Evolutionary conservation across 2,329 filamentous ascomycete genomes (phyloP), one percentile per base, ranked within the genome.

Genomic region (Neonectria sp.): DNA sequence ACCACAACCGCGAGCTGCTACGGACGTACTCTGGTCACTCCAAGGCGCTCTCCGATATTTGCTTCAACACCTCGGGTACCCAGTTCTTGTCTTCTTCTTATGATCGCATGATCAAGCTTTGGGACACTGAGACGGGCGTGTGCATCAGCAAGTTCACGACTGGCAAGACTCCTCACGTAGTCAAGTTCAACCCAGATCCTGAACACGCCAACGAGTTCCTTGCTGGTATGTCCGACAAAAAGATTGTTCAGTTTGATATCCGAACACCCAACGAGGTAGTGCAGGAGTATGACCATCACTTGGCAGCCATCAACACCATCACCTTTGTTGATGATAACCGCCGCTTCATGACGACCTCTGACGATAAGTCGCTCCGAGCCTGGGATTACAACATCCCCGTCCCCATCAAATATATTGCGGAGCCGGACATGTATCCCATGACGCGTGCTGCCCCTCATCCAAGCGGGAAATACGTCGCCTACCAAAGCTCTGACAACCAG

Each of bases 361-460:
- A 99, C 84, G 96, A 99, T 85, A 97, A 98, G 81, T 95, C 93
- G 8, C 88, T 99, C 27, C 92, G 96, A 68, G 95, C 95, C 1
- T 99, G 97, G 97, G 97, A 99, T 82, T 98, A 97, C 84, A 94
- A 95, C 75, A 98, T 99, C 74, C 96, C 96, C 1, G 96, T 99
- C 0, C 96, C 96, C 0, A 98, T 99, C 86, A 98, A 98, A 80
- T 97, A 97, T 84, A 97, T 97, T 77, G 95, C 95, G 29, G 96
- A 99, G 80, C 95, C 95, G 2, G 94, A 98, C 85, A 98, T 99
- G 95, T 99, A 96, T 82, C 92, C 95, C 8, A 93, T 99, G 87
- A 97, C 95, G 5, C 93, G 95, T 15, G 91, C 95, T 2, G 89
- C 93, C 0, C 85, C 91, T 5, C 96, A 99, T 77, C 96, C 96